Evolutionary conservation across 495 filamentous ascomycete genomes (phyloP), one percentile per base, ranked within the genome.

Genomic region (Umbilicaria muhlenbergii): DNA sequence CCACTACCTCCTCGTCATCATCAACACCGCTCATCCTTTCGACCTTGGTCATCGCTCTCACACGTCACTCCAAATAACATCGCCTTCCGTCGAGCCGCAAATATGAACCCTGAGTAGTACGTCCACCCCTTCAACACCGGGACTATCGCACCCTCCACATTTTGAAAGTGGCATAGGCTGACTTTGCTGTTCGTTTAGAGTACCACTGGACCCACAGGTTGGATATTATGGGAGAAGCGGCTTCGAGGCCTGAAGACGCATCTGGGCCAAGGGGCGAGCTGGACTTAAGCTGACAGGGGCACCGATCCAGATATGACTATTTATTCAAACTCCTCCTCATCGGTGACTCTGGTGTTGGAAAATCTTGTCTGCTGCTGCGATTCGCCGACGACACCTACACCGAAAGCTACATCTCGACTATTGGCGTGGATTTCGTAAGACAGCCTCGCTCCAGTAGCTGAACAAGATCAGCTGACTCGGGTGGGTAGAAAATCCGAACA

Each of bases 271-370:
- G 11, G 7, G 7, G 3, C 35, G 14, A 16, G 18, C 6, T 24
- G 42, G 10, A 48, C 33, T 34, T 24, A 5, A 32, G 42, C 54
- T 46, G 24, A 42, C 32, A 10, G 24, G 21, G 38, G 18, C 41
- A 24, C 38, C 14, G 46, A 40, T 45, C 40, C 62, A 95, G 91
- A 93, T 98, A 96, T 79, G 91, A 98, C 62, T 98, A 96, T 63
- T 86, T 98, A 55, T 98, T 98, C 77, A 98, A 98, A 77, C 87
- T 98, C 45, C 88, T 98, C 61, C 85, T 98, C 68, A 98, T 98
- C 75, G 91, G 91, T 67, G 91, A 98, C 63, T 96, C 91, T 57
- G 91, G 91, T 71, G 92, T 96, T 52, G 91, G 91, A 79, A 98
- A 98, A 82, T 96, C 92, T 57, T 96, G 92, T 67, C 65, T 96